phyloP scores from a whole-genome alignment of 1,139 yeast genomes.

The Kazachstania sp. region DNA sequence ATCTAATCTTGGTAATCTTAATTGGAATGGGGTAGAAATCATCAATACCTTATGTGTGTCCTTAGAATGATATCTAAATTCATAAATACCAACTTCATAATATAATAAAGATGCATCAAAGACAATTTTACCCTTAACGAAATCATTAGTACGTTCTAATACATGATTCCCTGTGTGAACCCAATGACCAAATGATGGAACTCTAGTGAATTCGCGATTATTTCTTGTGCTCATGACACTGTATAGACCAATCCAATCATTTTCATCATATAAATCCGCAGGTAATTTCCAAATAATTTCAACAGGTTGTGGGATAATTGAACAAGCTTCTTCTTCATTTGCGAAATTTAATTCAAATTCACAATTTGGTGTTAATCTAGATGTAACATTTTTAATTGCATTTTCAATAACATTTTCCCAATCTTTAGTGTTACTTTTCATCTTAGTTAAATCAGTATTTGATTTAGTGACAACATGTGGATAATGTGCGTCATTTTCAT shows the following conservation, averaged over 20 bases:
- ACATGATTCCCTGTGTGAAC: constrained; percentile 35
- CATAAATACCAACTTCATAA: constrained; percentile 70
- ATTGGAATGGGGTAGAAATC: constrained; percentile 64
- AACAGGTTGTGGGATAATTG: constrained; percentile 38
- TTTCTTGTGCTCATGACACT: constrained; percentile 54
- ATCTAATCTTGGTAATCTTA: constrained; percentile 38
- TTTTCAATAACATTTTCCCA: constrained; percentile 20
- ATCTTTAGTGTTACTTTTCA: constrained; percentile 9
- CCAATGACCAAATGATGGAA: constrained; percentile 70
- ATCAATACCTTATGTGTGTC: constrained; percentile 65
- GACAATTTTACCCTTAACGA: constrained; percentile 41
- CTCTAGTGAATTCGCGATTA: constrained; percentile 50
- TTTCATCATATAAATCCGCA: constrained; percentile 31
- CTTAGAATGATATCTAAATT: constrained; percentile 64
- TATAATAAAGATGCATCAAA: constrained; percentile 46
- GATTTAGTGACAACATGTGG: constrained; percentile 1
- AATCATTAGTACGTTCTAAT: constrained; percentile 24
- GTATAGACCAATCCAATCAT: constrained; percentile 78
- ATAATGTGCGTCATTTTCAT: not conserved
- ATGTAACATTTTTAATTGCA: constrained; percentile 20
- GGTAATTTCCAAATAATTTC: constrained; percentile 53
- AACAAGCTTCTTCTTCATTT: not conserved
- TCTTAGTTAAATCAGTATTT: not conserved
- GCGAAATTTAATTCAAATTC: constrained; percentile 36
- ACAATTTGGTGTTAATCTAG: constrained; percentile 21